Evolutionary conservation across 352 stramenopile species (phyloP).

Genomic region (Phytophthora pistaciae): DNA sequence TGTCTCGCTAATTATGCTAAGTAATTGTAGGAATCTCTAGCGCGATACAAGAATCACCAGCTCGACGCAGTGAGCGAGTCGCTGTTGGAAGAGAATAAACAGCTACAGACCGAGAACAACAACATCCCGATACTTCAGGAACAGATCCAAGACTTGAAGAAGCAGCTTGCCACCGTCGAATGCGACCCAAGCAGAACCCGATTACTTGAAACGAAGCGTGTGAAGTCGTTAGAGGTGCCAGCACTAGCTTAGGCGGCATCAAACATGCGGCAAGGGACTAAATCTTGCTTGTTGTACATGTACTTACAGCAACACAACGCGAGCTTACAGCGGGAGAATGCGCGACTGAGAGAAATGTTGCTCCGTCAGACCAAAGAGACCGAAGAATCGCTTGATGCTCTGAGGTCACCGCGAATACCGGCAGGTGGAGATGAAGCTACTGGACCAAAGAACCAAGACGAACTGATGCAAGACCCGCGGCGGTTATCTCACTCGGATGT

Average conservation of each 20-base stretch:
- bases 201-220: slow-evolving; percentile 32
- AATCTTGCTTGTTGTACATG: not conserved
- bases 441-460: slow-evolving; percentile 21
- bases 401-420: slow-evolving; percentile 26
- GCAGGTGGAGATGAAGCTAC: not conserved
- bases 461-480: slow-evolving; percentile 2
- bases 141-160: slow-evolving; percentile 76
- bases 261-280: not conserved
- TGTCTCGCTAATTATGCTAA: not conserved
- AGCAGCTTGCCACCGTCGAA: slow-evolving; percentile 37
- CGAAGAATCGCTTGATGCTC: slow-evolving; percentile 24
- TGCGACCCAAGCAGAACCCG: not conserved
- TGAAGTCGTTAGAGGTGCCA: slow-evolving; percentile 57
- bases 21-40: slow-evolving; percentile 59
- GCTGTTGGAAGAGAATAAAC: slow-evolving; percentile 71
- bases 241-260: not conserved
- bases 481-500: slow-evolving; percentile 39
- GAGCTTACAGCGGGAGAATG: slow-evolving; percentile 56
- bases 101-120: slow-evolving; percentile 84
- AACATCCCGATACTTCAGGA: slow-evolving; percentile 87
- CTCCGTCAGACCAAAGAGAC: slow-evolving; percentile 34
- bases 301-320: slow-evolving; percentile 51
- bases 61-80: slow-evolving; percentile 56
- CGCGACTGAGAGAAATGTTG: slow-evolving; percentile 52
- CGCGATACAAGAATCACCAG: slow-evolving; percentile 61